Evolutionary conservation across 2,329 filamentous ascomycete species (phyloP).

Genomic region (Rhinocladiella mackenziei): DNA sequence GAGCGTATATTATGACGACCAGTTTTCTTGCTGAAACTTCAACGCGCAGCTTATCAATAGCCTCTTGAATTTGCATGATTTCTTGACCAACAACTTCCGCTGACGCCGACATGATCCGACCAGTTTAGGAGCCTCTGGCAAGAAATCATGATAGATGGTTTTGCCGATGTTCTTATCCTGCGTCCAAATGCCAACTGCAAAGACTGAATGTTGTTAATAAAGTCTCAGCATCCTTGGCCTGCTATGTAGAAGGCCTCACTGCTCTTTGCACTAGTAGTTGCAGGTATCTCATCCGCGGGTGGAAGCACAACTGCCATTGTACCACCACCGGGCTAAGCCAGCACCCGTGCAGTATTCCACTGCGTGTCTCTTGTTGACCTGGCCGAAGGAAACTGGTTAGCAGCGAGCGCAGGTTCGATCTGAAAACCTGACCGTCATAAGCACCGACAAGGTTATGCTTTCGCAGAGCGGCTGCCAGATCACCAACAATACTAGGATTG

Average conservation of each 20-base stretch:
- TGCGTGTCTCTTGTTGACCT: constrained; percentile 19
- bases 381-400: constrained; percentile 9
- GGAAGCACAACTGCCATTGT: constrained; percentile 15
- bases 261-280: constrained; percentile 13
- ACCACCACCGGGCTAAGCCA: constrained; percentile 25
- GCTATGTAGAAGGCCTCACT: constrained; percentile 9
- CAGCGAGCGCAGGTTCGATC: background rate
- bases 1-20: constrained; percentile 31
- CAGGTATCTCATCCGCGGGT: constrained; percentile 17
- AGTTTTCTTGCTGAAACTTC: constrained; percentile 42
- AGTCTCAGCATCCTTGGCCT: background rate
- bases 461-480: constrained; percentile 23
- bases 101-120: constrained; percentile 34
- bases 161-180: constrained; percentile 30
- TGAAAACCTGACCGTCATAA: constrained; percentile 20
- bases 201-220: constrained; percentile 9
- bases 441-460: constrained; percentile 11
- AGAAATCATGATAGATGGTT: constrained; percentile 34
- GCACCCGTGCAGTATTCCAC: constrained; percentile 19
- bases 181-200: constrained; percentile 13
- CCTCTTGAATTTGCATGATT: constrained; percentile 37
- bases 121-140: constrained; percentile 34
- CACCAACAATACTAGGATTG: constrained; percentile 20
- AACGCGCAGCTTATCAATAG: constrained; percentile 36
- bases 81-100: constrained; percentile 40